Evolutionary conservation across 441 rosid genomes (phyloP).

Genomic region (Bocquillonia castaneifolia): DNA sequence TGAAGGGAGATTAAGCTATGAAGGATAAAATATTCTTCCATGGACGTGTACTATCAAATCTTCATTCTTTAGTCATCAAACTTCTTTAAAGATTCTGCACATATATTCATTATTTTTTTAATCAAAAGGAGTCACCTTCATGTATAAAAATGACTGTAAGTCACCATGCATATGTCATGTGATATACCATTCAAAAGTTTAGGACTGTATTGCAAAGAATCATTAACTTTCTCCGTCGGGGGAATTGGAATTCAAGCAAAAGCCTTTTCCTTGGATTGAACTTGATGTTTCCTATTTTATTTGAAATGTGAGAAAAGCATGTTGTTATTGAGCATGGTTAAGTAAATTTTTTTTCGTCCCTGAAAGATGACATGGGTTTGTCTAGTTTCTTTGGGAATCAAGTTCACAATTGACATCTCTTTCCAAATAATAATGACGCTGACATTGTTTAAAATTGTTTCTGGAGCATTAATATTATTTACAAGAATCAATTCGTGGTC

Average conservation of each 20-base stretch:
- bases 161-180: not conserved
- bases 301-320: not conserved
- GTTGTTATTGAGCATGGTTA: not conserved
- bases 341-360: not conserved
- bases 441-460: not conserved
- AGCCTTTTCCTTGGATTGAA: not conserved
- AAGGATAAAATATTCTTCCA: not conserved
- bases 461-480: not conserved
- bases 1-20: not conserved
- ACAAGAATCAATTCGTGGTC: not conserved
- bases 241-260: not conserved
- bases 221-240: not conserved
- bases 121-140: not conserved
- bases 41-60: too few relatives aligned
- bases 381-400: not conserved
- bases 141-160: not conserved
- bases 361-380: not conserved
- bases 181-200: not conserved
- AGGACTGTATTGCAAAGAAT: not conserved
- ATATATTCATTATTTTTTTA: too few relatives aligned
- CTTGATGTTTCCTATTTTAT: not conserved
- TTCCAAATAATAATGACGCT: not conserved
- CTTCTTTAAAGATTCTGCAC: too few relatives aligned
- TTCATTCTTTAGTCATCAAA: too few relatives aligned
- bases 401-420: not conserved